Evolutionary conservation across 192 early-diverging fungal genomes (phyloP), one percentile per base, ranked within the genome.

Genomic region (Coemansia sp.): DNA sequence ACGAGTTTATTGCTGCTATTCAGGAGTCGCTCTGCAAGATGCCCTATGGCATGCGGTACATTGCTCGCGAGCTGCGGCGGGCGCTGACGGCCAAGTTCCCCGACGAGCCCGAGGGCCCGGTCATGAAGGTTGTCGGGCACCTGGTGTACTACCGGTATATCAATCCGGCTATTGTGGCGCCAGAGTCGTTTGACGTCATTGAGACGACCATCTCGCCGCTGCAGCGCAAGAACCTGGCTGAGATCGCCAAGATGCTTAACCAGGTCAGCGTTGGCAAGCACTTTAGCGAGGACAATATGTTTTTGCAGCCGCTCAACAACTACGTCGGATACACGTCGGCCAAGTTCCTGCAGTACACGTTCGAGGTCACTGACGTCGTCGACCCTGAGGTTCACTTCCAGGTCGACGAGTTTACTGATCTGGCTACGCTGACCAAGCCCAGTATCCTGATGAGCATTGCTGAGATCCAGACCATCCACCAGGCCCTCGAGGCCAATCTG

Each of bases 111-210:
- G 91, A 93, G 58, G 86, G 86, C 30, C 90, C 92, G 61, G 91
- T 99, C 49, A 88, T 90, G 59, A 92, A 91, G 70, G 86, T 96
- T 35, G 89, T 99, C 34, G 96, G 97, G 3, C 93, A 99, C 64
- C 80, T 99, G 65, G 89, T 99, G 24, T 99, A 97, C 84, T 99
- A 99, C 79, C 90, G 96, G 39, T 99, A 98, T 79, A 92, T 99
- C 73, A 99, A 95, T 80, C 98, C 98, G 20, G 97, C 93, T 4
- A 98, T 99, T 65, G 88, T 96, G 82, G 94, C 97, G 20, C 98
- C 98, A 29, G 98, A 99, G 72, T 89, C 90, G 18, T 99, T 95
- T 67, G 95, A 97, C 73, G 94, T 99, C 59, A 92, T 98, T 61
- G 93, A 98, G 27, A 84, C 84, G 12, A 84, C 86, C 10, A 89